Percentiles rank a stretch among this genome's conserved stretches.
These are phyloP conservation scores for Hyaloperonospora brassicae DNA, from an alignment of 352 stramenopile genomes.

Conservation along the genomic window DNA sequence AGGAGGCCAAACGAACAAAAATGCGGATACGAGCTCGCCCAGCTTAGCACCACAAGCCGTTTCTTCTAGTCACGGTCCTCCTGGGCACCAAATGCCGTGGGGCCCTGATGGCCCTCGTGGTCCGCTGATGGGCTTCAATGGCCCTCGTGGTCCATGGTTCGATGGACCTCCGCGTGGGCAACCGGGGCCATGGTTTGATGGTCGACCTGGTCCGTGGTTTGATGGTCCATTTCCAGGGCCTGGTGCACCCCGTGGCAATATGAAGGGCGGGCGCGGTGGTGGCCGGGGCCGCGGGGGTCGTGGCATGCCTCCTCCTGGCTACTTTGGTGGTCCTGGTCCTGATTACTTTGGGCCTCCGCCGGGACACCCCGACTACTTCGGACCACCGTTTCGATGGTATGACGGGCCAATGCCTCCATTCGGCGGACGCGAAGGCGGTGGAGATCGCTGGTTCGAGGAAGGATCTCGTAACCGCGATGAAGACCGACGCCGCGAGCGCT, in stretches of 20 bases:
- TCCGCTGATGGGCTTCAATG: conserved; percentile 48
- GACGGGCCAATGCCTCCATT: conserved; percentile 51
- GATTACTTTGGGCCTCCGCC: conserved; percentile 70
- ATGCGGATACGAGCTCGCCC: conserved; percentile 16
- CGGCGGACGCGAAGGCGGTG: conserved; percentile 29
- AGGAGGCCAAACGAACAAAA: conserved; percentile 15
- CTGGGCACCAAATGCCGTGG: conserved; percentile 23
- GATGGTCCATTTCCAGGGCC: conserved; percentile 61
- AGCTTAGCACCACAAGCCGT: conserved; percentile 21
- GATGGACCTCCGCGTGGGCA: conserved; percentile 48
- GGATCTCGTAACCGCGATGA: conserved; percentile 31
- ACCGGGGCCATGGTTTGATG: conserved; percentile 70
- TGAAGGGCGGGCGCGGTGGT: conserved; percentile 46
- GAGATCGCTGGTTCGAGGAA: conserved; percentile 37
- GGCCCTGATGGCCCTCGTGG: conserved; percentile 33
- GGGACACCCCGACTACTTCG: conserved; percentile 73
- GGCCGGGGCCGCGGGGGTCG: conserved; percentile 24
- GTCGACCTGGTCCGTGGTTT: conserved; percentile 65
- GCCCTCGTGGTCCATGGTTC: conserved; percentile 55
- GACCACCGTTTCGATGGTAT: conserved; percentile 59
- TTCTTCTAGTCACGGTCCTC: conserved; percentile 20
- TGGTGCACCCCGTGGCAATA: conserved; percentile 24
- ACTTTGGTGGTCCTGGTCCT: conserved; percentile 52
- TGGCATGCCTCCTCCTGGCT: conserved; percentile 53
- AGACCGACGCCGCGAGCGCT: conserved; percentile 37